Conservation (phyloP, 345 rosid genomes). For the Fremontodendron californicum region DNA sequence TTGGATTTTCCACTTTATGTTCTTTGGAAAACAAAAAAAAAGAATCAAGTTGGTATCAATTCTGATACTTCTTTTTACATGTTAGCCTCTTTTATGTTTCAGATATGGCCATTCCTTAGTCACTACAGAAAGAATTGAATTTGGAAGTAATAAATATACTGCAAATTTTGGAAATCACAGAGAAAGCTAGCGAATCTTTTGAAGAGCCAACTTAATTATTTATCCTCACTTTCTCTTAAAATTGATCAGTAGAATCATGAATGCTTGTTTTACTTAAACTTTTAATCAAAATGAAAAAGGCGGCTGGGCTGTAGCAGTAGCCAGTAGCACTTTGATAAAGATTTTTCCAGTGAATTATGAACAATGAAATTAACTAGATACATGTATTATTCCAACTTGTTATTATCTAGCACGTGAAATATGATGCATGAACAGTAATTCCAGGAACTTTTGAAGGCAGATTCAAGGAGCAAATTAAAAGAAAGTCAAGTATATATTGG, state of each 20-base stretch:
- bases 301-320: not conserved
- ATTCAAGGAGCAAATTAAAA: conserved; percentile 12
- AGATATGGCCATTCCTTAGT: not conserved
- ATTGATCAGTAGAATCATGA: not conserved
- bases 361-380: not conserved
- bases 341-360: not conserved
- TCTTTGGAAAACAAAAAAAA: not conserved
- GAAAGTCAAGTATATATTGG: conserved; percentile 21
- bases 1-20: not conserved
- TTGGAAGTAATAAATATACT: not conserved
- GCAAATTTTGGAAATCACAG: not conserved
- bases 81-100: not conserved
- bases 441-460: not conserved
- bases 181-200: not conserved
- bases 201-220: too few relatives aligned
- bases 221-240: too few relatives aligned
- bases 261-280: not conserved
- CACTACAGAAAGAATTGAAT: not conserved
- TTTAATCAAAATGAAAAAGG: not conserved
- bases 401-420: conserved; percentile 8
- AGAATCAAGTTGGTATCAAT: not conserved
- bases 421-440: conserved; percentile 25
- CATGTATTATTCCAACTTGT: not conserved
- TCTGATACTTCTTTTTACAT: not conserved
- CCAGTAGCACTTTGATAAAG: not conserved